These are phyloP conservation scores for Orbilia oligospora DNA, from an alignment of 2,329 filamentous ascomycete genomes.

Conservation along the genomic window DNA sequence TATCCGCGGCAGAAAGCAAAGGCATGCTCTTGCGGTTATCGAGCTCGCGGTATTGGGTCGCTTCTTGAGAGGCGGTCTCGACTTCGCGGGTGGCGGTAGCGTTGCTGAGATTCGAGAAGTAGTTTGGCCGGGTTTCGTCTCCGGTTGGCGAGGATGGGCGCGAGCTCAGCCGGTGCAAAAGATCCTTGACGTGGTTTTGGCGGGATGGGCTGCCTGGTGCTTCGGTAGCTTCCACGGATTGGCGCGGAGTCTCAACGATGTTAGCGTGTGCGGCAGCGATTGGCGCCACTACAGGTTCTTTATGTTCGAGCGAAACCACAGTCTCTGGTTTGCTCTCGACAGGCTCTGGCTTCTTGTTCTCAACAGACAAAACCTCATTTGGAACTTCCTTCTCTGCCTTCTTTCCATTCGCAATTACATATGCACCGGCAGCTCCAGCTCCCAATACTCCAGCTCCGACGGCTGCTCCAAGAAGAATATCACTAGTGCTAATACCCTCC, in stretches of 20 bases:
- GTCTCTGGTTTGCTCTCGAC: constrained; percentile 19
- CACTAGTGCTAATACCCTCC: constrained; percentile 39
- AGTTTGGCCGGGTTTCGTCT: constrained; percentile 47
- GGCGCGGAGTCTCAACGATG: constrained; percentile 39
- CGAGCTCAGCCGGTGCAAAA: constrained; percentile 53
- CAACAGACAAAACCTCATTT: constrained; percentile 27
- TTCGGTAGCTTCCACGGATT: constrained; percentile 37
- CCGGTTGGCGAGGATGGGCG: constrained; percentile 55
- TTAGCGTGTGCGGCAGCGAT: constrained; percentile 42
- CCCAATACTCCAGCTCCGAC: constrained; percentile 52
- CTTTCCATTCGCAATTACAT: constrained; percentile 47
- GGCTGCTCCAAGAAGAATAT: constrained; percentile 48
- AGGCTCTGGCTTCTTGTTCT: constrained; percentile 12
- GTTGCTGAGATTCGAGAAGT: constrained; percentile 45
- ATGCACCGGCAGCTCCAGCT: constrained; percentile 39
- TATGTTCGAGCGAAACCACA: constrained; percentile 25
- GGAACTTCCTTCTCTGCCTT: constrained; percentile 38
- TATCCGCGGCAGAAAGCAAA: constrained; percentile 41
- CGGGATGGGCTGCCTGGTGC: constrained; percentile 46
- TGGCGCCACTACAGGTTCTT: constrained; percentile 41
- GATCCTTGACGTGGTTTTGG: constrained; percentile 56
- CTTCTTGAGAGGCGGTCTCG: constrained; percentile 16
- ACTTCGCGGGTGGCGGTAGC: constrained; percentile 33
- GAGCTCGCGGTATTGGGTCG: constrained; percentile 39
- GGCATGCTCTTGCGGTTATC: constrained; percentile 60